Base-by-base conservation (phyloP, 140 eudicot species). In the Erigeron philadelphicus region DNA sequence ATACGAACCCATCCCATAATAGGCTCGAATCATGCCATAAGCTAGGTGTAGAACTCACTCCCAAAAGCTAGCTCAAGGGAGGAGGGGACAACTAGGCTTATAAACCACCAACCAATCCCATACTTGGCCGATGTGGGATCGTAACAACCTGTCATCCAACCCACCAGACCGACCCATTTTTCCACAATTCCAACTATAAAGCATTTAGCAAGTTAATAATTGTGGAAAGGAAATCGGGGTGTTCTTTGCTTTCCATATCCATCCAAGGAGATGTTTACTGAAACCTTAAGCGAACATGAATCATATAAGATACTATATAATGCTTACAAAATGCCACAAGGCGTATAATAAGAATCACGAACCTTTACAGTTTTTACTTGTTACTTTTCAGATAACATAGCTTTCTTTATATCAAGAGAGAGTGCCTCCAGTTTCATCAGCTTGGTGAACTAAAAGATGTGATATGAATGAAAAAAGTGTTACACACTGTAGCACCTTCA, bases 351-450 rank as follows among this genome's bases (percentile, higher is more conserved):
- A 61, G 59, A 55, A 63, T 48, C 71, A 73, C 73, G 31, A 49
- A 82, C 85, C 85, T 17, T 64, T 72, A 73, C 66, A 54, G 54
- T 71, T 69, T 61, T 2, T 17, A 10, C 38, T 72, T 57, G 54
- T 55, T 69, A 78, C 71, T 50, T 63, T 13, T 73, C 61, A 73
- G 42, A 71, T 54, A 43, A 47, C 76, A 74, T 66, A 64, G 64
- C 76, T 71, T 75, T 82, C 72, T 78, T 72, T 43, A 75, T 60
- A 72, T 80, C 78, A 69, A 17, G 74, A 71, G 84, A 75, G 82
- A 73, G 84, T 38, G 62, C 84, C 76, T 88, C 88, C 66, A 75
- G 83, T 79, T 80, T 84, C 95, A 91, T 88, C 84, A 88, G 80
- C 84, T 88, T 92, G 58, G 88, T 86, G 79, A 88, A 92, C 96